Percentiles rank a stretch among this genome's conserved stretches.
phyloP scores from a whole-genome alignment of 2,329 filamentous ascomycete genomes.

The Botrytis byssoidea region DNA sequence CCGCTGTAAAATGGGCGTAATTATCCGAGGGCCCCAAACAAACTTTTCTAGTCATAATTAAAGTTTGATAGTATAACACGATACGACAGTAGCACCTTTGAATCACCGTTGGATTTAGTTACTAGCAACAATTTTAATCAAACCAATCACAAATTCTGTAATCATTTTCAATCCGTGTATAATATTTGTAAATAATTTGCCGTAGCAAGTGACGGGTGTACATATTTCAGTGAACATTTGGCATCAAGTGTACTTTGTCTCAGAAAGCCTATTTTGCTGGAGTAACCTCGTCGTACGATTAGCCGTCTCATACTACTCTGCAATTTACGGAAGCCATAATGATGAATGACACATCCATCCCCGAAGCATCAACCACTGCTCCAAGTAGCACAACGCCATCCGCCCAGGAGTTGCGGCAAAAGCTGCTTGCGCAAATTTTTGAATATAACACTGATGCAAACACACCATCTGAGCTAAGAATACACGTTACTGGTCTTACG shows the following conservation, averaged over 20 bases:
- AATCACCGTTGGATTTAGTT: neutral
- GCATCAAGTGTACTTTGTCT: neutral
- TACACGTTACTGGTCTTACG: constrained; percentile 14
- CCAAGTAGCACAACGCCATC: neutral
- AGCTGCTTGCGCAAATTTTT: neutral
- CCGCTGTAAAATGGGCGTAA: too few species aligned
- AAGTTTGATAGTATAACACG: neutral
- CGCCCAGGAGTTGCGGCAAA: neutral
- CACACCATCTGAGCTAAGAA: neutral
- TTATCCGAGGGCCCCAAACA: neutral
- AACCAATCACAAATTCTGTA: neutral
- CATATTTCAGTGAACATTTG: neutral
- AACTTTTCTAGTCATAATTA: neutral
- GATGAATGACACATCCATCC: neutral
- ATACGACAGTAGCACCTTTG: neutral
- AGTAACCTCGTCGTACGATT: neutral
- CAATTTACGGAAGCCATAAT: neutral
- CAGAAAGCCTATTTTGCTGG: neutral
- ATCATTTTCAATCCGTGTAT: neutral
- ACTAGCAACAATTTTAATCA: neutral
- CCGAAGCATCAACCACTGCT: neutral
- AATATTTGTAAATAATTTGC: neutral
- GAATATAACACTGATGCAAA: constrained; percentile 2
- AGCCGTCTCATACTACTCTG: neutral
- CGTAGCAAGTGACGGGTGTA: neutral